Percentiles rank a stretch among this genome's conserved stretches.
Conservation (phyloP, 2,329 filamentous ascomycete genomes). For the Ceratocystis destructans region DNA sequence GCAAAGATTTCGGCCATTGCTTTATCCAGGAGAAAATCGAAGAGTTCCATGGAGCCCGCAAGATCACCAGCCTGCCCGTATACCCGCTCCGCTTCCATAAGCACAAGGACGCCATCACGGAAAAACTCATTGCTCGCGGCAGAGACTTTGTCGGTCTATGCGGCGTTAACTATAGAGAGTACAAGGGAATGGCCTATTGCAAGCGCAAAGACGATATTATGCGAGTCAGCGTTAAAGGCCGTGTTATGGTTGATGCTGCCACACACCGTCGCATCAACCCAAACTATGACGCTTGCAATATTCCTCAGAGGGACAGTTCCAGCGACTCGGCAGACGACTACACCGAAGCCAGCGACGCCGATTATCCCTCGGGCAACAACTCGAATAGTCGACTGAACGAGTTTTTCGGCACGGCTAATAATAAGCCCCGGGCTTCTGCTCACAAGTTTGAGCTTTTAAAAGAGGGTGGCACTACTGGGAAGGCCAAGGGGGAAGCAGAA, state of each 20-base stretch:
- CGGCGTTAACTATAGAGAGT: constrained; percentile 69
- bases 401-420: neutral
- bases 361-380: neutral
- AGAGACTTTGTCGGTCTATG: constrained; percentile 72
- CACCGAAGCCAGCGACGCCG: neutral
- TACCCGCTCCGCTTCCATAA: constrained; percentile 74
- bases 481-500: neutral
- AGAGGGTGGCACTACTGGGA: neutral
- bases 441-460: neutral
- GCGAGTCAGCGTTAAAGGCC: constrained; percentile 74
- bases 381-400: neutral
- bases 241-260: constrained; percentile 75
- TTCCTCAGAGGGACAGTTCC: neutral
- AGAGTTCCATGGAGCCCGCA: constrained; percentile 65
- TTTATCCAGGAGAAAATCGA: constrained; percentile 54
- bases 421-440: neutral
- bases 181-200: constrained; percentile 72
- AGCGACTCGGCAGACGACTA: neutral
- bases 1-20: constrained; percentile 52
- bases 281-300: constrained; percentile 48
- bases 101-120: constrained; percentile 49
- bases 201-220: constrained; percentile 63
- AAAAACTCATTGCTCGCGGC: constrained; percentile 61
- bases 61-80: constrained; percentile 63
- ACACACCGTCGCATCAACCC: constrained; percentile 75